phyloP scores from a whole-genome alignment of 1,284 basidiomycete species.

The Kalmanozyma brasiliensis region DNA sequence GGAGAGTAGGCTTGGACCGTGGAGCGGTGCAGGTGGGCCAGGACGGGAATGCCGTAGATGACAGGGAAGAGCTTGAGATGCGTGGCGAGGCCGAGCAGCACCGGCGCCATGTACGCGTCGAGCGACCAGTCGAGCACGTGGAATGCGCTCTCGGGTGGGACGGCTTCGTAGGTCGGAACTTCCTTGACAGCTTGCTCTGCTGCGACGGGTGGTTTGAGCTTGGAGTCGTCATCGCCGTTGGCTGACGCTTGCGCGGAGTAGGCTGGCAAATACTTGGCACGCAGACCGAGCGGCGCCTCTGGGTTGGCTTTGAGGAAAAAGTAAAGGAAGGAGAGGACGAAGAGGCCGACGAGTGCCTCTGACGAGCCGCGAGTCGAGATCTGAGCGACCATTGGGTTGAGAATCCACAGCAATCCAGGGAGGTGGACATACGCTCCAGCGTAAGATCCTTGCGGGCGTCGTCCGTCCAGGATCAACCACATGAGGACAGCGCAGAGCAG shows the following conservation, averaged over 20 bases:
- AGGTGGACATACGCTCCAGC: slow-evolving; percentile 48
- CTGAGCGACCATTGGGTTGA: slow-evolving; percentile 93
- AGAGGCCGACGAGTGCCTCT: slow-evolving; percentile 84
- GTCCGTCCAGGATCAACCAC: slow-evolving; percentile 73
- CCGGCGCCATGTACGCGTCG: slow-evolving; percentile 49
- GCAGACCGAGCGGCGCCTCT: slow-evolving; percentile 43
- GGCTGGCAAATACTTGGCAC: slow-evolving; percentile 11
- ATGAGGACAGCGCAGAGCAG: slow-evolving; percentile 83
- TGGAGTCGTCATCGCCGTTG: background rate
- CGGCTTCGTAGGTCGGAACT: slow-evolving; percentile 17
- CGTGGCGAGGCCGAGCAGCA: slow-evolving; percentile 56
- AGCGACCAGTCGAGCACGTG: slow-evolving; percentile 48
- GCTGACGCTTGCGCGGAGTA: slow-evolving; percentile 5
- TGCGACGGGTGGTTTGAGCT: background rate
- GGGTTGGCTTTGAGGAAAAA: slow-evolving; percentile 57
- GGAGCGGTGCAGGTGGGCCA: slow-evolving; percentile 73
- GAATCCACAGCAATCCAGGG: slow-evolving; percentile 77
- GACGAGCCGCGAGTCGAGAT: slow-evolving; percentile 96
- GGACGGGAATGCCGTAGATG: slow-evolving; percentile 83
- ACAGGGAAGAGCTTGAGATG: slow-evolving; percentile 77
- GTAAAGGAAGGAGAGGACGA: slow-evolving; percentile 80
- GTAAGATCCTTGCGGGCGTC: slow-evolving; percentile 30
- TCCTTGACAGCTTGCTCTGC: background rate
- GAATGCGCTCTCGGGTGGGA: slow-evolving; percentile 45
- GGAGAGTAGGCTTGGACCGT: slow-evolving; percentile 37